Percentiles rank a stretch among this genome's conserved stretches.
These are phyloP conservation scores for Spathaspora sp. DNA, from an alignment of 1,139 yeast genomes.

Conservation along the genomic window DNA sequence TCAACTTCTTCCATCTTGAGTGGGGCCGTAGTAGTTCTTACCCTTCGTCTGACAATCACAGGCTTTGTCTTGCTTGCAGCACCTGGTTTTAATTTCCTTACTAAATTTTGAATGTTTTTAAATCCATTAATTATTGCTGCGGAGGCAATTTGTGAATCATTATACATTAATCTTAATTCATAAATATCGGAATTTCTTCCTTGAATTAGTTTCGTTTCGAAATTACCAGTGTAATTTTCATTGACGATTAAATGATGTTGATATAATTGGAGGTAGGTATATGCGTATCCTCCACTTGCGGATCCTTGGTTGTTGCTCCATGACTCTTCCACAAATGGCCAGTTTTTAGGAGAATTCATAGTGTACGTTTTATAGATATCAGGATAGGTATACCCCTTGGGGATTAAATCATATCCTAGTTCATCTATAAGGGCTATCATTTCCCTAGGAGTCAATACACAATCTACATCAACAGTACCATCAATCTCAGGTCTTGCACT, in stretches of 20 bases:
- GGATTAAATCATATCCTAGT: slow-evolving; percentile 19
- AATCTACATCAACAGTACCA: slow-evolving; percentile 66
- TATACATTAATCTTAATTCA: slow-evolving; percentile 56
- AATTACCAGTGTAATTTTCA: slow-evolving; percentile 21
- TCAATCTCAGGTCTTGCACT: slow-evolving; percentile 79
- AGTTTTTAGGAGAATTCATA: slow-evolving; percentile 47
- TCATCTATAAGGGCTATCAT: slow-evolving; percentile 66
- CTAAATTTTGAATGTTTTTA: slow-evolving; percentile 90
- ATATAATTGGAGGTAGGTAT: slow-evolving; percentile 50
- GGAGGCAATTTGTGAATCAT: slow-evolving; percentile 48
- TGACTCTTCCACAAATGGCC: slow-evolving; percentile 57
- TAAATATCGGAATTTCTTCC: slow-evolving; percentile 80
- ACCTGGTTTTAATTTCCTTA: slow-evolving; percentile 67
- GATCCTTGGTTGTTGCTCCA: slow-evolving; percentile 81
- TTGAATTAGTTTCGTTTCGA: slow-evolving; percentile 27
- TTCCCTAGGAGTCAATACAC: slow-evolving; percentile 92
- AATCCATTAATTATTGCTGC: slow-evolving; percentile 88
- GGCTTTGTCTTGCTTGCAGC: slow-evolving; percentile 27
- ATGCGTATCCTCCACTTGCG: slow-evolving; percentile 88
- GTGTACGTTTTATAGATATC: slow-evolving; percentile 26
- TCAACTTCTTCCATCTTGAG: slow-evolving; percentile 48
- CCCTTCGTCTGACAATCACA: slow-evolving; percentile 43
- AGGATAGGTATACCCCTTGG: slow-evolving; percentile 11
- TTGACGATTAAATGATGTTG: slow-evolving; percentile 27
- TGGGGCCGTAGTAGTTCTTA: slow-evolving; percentile 25